Evolutionary conservation across 441 rosid species (phyloP).

Genomic region (Adansonia madagascariensis): DNA sequence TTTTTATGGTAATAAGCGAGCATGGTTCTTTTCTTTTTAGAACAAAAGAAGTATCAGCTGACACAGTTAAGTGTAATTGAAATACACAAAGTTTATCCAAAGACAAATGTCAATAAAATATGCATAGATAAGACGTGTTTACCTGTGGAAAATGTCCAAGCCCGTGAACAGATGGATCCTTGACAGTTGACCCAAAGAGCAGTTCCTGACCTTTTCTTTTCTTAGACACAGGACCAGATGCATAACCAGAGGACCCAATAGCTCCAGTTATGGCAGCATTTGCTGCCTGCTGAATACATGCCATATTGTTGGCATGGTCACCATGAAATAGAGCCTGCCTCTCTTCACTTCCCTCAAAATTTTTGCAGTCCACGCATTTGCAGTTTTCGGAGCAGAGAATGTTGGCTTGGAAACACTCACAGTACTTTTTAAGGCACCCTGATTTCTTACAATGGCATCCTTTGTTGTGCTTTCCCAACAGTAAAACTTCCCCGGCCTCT

Average conservation of each 20-base stretch:
- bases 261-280: constrained; percentile 99
- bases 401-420: constrained; percentile 94
- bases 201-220: constrained; percentile 90
- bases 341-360: constrained; percentile 87
- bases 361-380: constrained; percentile 87
- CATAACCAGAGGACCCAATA: constrained; percentile 91
- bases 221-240: constrained; percentile 69
- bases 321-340: constrained; percentile 74
- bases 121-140: constrained; percentile 24
- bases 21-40: background rate
- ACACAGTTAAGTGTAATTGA: background rate
- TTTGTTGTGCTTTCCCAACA: constrained; percentile 84
- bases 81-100: constrained; percentile 13
- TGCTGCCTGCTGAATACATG: constrained; percentile 96
- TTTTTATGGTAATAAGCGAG: constrained; percentile 11
- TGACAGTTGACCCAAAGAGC: constrained; percentile 59
- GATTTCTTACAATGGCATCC: constrained; percentile 98
- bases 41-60: background rate
- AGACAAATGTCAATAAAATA: background rate
- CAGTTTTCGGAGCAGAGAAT: constrained; percentile 92
- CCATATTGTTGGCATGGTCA: constrained; percentile 73
- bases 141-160: constrained; percentile 81
- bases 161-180: constrained; percentile 65
- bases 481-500: constrained; percentile 60
- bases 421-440: constrained; percentile 95